These are phyloP conservation scores for Globisporangium nodosum DNA, from an alignment of 352 stramenopile species.

Conservation along the genomic window DNA sequence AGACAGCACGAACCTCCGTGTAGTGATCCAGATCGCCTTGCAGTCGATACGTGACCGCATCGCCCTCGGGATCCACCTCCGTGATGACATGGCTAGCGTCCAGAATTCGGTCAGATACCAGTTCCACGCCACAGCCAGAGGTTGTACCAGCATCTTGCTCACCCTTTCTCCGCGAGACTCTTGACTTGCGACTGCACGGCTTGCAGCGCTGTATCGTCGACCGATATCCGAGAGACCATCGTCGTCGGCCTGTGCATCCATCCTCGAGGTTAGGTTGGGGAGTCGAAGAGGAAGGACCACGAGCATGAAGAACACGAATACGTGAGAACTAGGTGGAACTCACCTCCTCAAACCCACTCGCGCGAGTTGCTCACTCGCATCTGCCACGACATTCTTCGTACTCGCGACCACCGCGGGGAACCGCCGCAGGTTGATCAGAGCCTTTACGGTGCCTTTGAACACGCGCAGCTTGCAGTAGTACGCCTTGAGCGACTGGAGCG, in stretches of 20 bases:
- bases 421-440: conserved; percentile 49
- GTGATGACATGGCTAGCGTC: conserved; percentile 48
- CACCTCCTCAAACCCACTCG: neutral
- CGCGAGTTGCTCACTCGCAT: neutral
- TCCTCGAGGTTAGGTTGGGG: neutral
- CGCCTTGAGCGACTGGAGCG: conserved; percentile 55
- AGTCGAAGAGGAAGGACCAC: neutral
- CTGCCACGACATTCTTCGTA: neutral
- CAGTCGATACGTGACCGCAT: conserved; percentile 48
- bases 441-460: conserved; percentile 64
- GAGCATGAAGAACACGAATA: neutral
- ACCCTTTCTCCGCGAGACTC: conserved; percentile 57
- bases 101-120: neutral
- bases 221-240: conserved; percentile 33
- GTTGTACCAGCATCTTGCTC: neutral
- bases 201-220: conserved; percentile 26
- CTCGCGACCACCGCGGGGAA: conserved; percentile 4
- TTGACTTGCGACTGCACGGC: conserved; percentile 52
- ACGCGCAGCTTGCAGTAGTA: conserved; percentile 66
- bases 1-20: conserved; percentile 36
- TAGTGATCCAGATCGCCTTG: conserved; percentile 76
- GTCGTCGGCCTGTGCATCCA: conserved; percentile 12
- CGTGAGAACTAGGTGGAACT: no score
- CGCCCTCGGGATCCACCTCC: conserved; percentile 21
- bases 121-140: neutral